These are phyloP conservation scores for Pleurotus ostreatus DNA, from an alignment of 768 basidiomycete species.

Conservation along the genomic window DNA sequence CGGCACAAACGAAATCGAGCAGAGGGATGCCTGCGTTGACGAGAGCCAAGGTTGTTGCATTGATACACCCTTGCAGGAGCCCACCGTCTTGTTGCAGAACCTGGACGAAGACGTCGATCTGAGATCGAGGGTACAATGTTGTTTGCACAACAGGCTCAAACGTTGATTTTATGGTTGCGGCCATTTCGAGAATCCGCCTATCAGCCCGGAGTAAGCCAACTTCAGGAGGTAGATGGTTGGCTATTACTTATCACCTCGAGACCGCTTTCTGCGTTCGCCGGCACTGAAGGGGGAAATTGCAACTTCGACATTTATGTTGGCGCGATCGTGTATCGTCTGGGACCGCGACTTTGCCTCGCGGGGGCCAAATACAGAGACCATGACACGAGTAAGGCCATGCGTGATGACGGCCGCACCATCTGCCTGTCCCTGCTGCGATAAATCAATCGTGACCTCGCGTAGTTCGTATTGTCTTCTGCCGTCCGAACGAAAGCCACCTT, in stretches of 20 bases:
- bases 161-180: constrained; percentile 83
- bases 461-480: constrained; percentile 91
- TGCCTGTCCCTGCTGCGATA: constrained; percentile 68
- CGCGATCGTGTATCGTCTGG: constrained; percentile 81
- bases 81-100: constrained; percentile 94
- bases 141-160: constrained; percentile 96
- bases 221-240: not conserved
- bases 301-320: constrained; percentile 86
- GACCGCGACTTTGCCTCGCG: constrained; percentile 82
- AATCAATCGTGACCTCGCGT: constrained; percentile 74
- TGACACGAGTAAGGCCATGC: constrained; percentile 89
- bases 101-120: constrained; percentile 92
- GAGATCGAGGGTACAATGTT: constrained; percentile 86
- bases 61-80: constrained; percentile 86
- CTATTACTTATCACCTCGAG: constrained; percentile 79
- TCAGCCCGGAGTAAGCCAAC: constrained; percentile 9
- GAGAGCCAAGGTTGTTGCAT: constrained; percentile 90
- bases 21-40: constrained; percentile 88
- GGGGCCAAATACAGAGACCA: constrained; percentile 88
- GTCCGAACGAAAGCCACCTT: constrained; percentile 87
- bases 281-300: constrained; percentile 85
- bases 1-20: constrained; percentile 85
- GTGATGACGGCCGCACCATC: constrained; percentile 83
- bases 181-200: constrained; percentile 86
- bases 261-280: constrained; percentile 70